Evolutionary conservation across 345 rosid species (phyloP).

Genomic region (Viola odorata): DNA sequence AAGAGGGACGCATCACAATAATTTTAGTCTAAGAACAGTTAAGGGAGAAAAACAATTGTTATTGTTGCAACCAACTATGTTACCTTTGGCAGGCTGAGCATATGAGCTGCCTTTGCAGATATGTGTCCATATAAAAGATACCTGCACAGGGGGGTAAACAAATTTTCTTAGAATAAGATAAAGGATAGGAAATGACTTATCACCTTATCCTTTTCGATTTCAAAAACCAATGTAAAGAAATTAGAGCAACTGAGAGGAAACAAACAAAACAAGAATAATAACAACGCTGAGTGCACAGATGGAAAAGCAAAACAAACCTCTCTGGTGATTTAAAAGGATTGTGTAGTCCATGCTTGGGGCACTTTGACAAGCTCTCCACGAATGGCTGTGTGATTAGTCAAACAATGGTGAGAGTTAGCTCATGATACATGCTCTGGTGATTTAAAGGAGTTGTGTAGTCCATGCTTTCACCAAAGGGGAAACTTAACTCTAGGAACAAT

Average conservation of each 20-base stretch:
- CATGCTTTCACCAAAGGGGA: not conserved
- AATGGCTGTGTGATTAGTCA: conserved; percentile 57
- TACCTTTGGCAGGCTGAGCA: conserved; percentile 87
- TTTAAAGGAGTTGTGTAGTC: too few relatives aligned
- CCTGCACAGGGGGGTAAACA: conserved; percentile 28
- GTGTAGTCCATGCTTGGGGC: conserved; percentile 95
- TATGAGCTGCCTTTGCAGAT: conserved; percentile 77
- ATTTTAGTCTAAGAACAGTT: too few relatives aligned
- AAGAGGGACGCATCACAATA: too few relatives aligned
- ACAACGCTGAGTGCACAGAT: not conserved
- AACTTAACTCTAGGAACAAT: not conserved
- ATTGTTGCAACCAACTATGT: not conserved
- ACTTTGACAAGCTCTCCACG: conserved; percentile 85
- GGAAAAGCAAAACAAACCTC: conserved; percentile 45
- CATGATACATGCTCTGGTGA: not conserved
- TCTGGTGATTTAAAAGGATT: conserved; percentile 97
- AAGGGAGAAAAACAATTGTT: too few relatives aligned
- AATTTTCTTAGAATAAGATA: not conserved
- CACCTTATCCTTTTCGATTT: too few relatives aligned
- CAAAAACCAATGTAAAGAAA: not conserved
- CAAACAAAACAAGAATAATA: not conserved
- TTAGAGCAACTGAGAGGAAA: not conserved
- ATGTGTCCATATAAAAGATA: conserved; percentile 90
- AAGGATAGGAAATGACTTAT: too few relatives aligned
- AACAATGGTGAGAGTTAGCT: not conserved